Conservation (phyloP, 306 rosid species). For the Coriaria nepalensis region DNA sequence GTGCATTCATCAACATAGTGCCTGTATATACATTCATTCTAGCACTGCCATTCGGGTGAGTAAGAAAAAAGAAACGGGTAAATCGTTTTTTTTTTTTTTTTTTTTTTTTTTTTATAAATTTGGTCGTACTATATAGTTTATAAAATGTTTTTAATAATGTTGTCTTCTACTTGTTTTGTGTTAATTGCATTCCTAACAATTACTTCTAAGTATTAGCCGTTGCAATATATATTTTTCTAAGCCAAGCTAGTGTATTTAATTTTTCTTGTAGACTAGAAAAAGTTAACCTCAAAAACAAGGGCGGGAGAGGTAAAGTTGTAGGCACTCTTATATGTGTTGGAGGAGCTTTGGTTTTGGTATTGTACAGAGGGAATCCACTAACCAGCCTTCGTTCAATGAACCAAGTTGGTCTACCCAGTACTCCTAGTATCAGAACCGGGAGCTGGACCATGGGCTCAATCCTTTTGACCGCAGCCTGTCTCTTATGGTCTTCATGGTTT, state of each 20-base stretch:
- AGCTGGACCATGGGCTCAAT: constrained; percentile 56
- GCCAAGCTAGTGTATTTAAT: not conserved
- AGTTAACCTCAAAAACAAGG: constrained; percentile 37
- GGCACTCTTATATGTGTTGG: constrained; percentile 45
- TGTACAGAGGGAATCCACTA: constrained; percentile 61
- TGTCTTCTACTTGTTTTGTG: no score
- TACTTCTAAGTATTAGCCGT: no score
- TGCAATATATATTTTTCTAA: no score
- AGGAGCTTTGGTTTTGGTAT: constrained; percentile 47
- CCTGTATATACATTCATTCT: constrained; percentile 66
- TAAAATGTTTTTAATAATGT: no score
- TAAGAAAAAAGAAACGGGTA: not conserved
- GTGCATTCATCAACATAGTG: constrained; percentile 83
- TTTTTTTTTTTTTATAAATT: no score
- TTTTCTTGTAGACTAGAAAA: constrained; percentile 50
- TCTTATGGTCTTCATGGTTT: constrained; percentile 89
- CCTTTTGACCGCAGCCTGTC: constrained; percentile 36
- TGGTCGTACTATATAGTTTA: no score
- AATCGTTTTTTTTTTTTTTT: not conserved
- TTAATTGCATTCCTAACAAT: no score
- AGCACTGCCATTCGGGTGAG: constrained; percentile 72
- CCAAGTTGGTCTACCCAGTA: constrained; percentile 2
- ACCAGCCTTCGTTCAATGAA: constrained; percentile 18
- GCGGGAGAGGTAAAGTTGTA: constrained; percentile 56
- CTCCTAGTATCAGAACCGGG: constrained; percentile 16